Base-by-base conservation (phyloP, 768 basidiomycete genomes). In the Lenzites betulinus region DNA sequence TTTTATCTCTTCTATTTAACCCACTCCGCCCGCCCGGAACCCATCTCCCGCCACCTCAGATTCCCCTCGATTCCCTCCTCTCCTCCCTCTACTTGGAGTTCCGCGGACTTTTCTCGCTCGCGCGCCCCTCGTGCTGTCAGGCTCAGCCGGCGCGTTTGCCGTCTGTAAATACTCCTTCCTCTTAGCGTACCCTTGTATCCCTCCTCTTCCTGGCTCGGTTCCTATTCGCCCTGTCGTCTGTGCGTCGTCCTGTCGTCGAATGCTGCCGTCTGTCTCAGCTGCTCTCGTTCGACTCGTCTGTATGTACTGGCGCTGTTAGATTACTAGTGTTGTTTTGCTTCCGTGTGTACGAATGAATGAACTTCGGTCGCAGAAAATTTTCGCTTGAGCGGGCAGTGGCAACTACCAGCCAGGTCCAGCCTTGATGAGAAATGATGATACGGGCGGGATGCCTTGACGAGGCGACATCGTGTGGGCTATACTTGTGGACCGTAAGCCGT, bases 251-350 rank as follows among this genome's bases (percentile, higher is more conserved):
- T 63, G 59, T 63, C 54, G 61, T 54, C 57, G 55, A 54, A 63
- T 55, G 44, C 51, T 59, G 56, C 54, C 55, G 53, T 54, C 52
- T 60, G 58, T 60, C 49, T 30, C 39, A 54, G 66, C 50, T 62
- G 51, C 51, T 52, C 26, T 60, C 51, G 43, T 54, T 57, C 55
- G 54, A 58, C 58, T 55, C 28, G 62, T 58, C 41, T 59, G 59
- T 55, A 39, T 62, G 58, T 64, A 60, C 60, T 57, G 59, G 63
- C 63, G 59, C 57, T 64, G 63, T 64, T 67, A 67, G 59, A 67
- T 59, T 63, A 64, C 60, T 64, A 64, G 66, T 62, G 51, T 61
- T 58, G 36, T 51, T 60, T 62, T 51, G 36, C 26, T 51, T 51
- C 16, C 48, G 33, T 52, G 48, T 60, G 63, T 64, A 59, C 42